phyloP scores from a whole-genome alignment of 345 rosid species.

The Salix brachista region DNA sequence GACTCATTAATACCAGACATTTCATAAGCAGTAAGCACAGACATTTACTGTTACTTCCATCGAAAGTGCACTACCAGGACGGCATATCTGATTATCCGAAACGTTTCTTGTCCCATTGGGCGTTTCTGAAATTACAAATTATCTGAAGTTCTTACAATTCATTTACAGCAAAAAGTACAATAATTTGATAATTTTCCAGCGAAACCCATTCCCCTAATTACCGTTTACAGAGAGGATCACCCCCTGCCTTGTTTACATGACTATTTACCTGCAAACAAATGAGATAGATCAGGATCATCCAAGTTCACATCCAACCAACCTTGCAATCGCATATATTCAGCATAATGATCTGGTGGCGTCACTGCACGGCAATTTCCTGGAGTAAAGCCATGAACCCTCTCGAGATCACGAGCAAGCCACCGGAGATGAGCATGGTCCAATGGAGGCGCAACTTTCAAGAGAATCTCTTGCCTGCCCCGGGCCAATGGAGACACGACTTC shows the following conservation, averaged over 20 bases:
- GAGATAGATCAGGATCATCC: slow-evolving; percentile 74
- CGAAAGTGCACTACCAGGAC: not conserved
- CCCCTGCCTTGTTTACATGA: slow-evolving; percentile 1
- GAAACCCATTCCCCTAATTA: not conserved
- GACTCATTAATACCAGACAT: not conserved
- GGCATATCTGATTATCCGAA: not conserved
- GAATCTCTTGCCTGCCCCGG: too few species aligned
- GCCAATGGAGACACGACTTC: too few species aligned
- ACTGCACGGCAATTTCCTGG: slow-evolving; percentile 43
- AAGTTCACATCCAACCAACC: slow-evolving; percentile 66
- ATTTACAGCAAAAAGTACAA: not conserved
- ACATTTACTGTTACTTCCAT: not conserved
- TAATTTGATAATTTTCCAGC: not conserved
- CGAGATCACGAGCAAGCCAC: slow-evolving; percentile 16
- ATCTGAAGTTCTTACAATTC: not conserved
- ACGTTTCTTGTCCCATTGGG: not conserved
- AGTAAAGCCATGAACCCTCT: slow-evolving; percentile 56
- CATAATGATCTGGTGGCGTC: slow-evolving; percentile 69
- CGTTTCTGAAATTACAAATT: not conserved
- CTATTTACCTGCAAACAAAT: slow-evolving; percentile 44
- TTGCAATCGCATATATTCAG: slow-evolving; percentile 54
- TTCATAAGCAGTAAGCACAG: not conserved
- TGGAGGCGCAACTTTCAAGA: too few species aligned
- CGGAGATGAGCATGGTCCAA: too few species aligned
- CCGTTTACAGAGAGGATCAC: not conserved